These are phyloP conservation scores for Hypomontagnella monticulosa DNA, from an alignment of 495 filamentous ascomycete species.

Conservation along the genomic window DNA sequence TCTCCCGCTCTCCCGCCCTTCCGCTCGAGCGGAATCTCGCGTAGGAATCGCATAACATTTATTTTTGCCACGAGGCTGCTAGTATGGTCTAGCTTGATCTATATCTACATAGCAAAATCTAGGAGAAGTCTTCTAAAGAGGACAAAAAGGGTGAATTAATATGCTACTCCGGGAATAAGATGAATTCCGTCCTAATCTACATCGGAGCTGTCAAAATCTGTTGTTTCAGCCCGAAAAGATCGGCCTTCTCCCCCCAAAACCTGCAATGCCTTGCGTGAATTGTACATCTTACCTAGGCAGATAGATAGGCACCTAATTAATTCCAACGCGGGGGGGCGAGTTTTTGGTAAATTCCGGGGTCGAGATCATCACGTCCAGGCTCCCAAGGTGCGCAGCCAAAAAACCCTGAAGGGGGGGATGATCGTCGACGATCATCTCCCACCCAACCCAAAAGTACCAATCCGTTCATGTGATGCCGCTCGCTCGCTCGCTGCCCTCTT, in stretches of 20 bases:
- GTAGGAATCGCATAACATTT: not conserved
- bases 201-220: conserved; percentile 31
- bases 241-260: conserved; percentile 8
- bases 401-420: conserved; percentile 23
- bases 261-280: conserved; percentile 33
- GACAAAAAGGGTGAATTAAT: not conserved
- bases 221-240: conserved; percentile 40
- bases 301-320: conserved; percentile 28
- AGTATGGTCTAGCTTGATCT: not conserved
- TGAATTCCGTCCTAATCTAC: conserved; percentile 10
- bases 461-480: conserved; percentile 30
- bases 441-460: conserved; percentile 17
- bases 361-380: conserved; percentile 26
- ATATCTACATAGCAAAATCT: not conserved
- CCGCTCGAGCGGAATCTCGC: not conserved
- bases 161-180: conserved; percentile 8
- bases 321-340: conserved; percentile 23
- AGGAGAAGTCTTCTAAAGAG: not conserved
- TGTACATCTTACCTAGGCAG: conserved; percentile 4
- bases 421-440: conserved; percentile 32
- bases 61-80: not conserved
- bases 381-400: conserved; percentile 19
- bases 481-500: not conserved
- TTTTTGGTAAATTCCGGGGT: conserved; percentile 35
- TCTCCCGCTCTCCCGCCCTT: not conserved